Base-by-base conservation (phyloP, 805 yeast genomes). In the Schizosaccharomyces cryophilus region DNA sequence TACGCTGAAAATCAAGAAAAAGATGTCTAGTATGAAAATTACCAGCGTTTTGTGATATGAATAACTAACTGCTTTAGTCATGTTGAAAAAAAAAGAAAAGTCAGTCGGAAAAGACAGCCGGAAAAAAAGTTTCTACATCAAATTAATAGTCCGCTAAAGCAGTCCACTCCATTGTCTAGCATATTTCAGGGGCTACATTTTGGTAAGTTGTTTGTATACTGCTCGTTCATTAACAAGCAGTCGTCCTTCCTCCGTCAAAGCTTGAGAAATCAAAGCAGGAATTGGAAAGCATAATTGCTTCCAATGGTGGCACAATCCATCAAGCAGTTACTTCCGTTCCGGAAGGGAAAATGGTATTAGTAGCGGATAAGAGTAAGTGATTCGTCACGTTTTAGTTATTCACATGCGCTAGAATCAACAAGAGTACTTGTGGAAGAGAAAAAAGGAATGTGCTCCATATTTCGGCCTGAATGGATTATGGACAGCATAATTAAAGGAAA, bases 401-500 rank as follows among this genome's bases (percentile, higher is more conserved):
- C 13, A 24, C 17, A 6, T 45, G 3, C 17, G 26, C 9, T 13
- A 56, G 47, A 11, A 15, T 29, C 47, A 11, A 4, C 29, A 19
- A 15, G 60, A 35, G 38, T 21, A 58, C 48, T 17, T 59, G 55
- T 19, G 35, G 51, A 24, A 59, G 47, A 31, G 21, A 69, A 72
- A n/a, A 62, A 69, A 19, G 84, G 84, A 0, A 60, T 42, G 11
- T 78, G 76, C 65, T 85, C 83, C 66, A 73, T 90, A 0, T 67
- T 87, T 6, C 75, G 71, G 60, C 87, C 94, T 0, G 68, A 71
- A 38, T 90, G 95, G 95, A 68, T 87, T 5, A 73, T 80, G 56
- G 89, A 85, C 64, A 81, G 93, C 65, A 71, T 85, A 2, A 66
- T 69, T 19, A 68, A 72, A 15, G 66, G 69, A 1, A 60, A 65